These are phyloP conservation scores for Malassezia japonica DNA, from an alignment of 1,284 basidiomycete species.

Conservation along the genomic window DNA sequence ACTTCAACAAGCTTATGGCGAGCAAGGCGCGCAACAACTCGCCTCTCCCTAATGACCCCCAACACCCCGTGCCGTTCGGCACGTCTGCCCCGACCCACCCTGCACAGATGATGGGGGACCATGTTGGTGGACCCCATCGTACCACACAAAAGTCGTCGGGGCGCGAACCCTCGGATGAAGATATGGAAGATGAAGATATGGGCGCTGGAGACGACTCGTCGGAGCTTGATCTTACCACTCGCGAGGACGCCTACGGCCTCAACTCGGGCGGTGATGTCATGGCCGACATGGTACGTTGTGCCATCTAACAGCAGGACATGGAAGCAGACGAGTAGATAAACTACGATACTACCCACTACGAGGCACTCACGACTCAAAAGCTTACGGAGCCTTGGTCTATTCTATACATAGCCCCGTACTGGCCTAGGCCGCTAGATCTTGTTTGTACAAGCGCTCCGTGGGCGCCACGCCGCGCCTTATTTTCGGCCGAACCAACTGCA, in stretches of 20 bases:
- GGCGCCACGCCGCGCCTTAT: too few species aligned
- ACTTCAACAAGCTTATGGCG: slow-evolving; percentile 47
- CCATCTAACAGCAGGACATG: too few species aligned
- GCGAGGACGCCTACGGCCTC: slow-evolving; percentile 44
- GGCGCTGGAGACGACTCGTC: slow-evolving; percentile 26
- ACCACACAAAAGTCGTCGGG: background rate
- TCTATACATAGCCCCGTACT: too few species aligned
- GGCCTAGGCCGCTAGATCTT: too few species aligned
- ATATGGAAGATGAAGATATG: slow-evolving; percentile 39
- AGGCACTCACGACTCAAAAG: too few species aligned
- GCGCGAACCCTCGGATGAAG: slow-evolving; percentile 4
- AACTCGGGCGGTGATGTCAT: slow-evolving; percentile 39
- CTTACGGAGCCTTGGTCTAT: too few species aligned
- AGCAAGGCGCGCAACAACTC: slow-evolving; percentile 28
- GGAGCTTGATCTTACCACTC: slow-evolving; percentile 38
- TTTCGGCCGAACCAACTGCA: too few species aligned
- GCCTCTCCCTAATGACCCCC: slow-evolving; percentile 6
- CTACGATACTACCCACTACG: too few species aligned
- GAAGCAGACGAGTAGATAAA: slow-evolving; percentile 34
- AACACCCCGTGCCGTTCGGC: slow-evolving; percentile 1
- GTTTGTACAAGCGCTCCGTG: too few species aligned
- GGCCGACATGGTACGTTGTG: slow-evolving; percentile 46
- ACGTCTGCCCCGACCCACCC: slow-evolving; percentile 9
- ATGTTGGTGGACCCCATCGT: background rate
- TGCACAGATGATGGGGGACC: background rate